These are phyloP conservation scores for Candida peoriensis DNA, from an alignment of 805 yeast genomes.

Conservation along the genomic window DNA sequence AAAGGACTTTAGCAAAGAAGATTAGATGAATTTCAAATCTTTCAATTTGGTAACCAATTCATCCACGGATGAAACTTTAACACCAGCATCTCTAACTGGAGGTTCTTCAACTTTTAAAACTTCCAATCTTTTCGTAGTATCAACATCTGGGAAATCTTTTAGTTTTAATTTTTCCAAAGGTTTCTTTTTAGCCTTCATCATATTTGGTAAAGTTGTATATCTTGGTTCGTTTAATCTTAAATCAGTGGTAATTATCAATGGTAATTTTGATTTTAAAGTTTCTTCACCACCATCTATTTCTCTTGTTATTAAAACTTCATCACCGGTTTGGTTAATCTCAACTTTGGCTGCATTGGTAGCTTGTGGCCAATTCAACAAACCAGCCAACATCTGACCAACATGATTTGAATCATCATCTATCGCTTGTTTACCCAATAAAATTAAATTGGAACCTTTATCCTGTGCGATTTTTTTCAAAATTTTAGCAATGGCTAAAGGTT, in stretches of 20 bases:
- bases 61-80: constrained; percentile 75
- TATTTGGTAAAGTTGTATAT: constrained; percentile 90
- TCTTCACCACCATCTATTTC: constrained; percentile 97
- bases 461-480: constrained; percentile 69
- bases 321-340: constrained; percentile 43
- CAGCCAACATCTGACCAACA: constrained; percentile 96
- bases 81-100: constrained; percentile 73
- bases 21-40: constrained; percentile 35
- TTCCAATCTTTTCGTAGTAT: constrained; percentile 58
- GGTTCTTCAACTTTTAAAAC: constrained; percentile 80
- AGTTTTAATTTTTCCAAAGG: constrained; percentile 68
- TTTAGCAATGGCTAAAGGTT: constrained; percentile 89
- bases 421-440: constrained; percentile 92
- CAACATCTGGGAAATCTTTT: constrained; percentile 61
- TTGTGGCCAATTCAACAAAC: constrained; percentile 91
- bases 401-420: constrained; percentile 94
- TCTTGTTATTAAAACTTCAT: constrained; percentile 66
- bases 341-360: constrained; percentile 93
- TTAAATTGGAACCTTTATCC: constrained; percentile 65
- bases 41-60: constrained; percentile 76
- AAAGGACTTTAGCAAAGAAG: too few species aligned
- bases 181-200: constrained; percentile 98
- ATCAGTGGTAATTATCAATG: constrained; percentile 87
- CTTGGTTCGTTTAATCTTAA: constrained; percentile 92
- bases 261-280: constrained; percentile 69